phyloP scores from a whole-genome alignment of 2,329 filamentous ascomycete species.

The Aspergillus versicolor region DNA sequence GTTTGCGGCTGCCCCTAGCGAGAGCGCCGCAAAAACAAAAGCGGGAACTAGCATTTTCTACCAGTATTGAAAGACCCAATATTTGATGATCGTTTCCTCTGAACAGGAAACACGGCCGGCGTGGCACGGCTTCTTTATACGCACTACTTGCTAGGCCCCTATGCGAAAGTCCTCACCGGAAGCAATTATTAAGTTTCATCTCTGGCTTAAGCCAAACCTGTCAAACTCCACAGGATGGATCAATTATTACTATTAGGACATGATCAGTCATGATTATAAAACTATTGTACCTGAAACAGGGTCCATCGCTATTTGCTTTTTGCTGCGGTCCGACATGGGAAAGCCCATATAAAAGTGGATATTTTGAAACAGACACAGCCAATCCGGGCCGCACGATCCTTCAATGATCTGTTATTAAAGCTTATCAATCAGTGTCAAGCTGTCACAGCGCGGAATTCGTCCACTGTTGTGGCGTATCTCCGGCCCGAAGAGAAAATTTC shows the following conservation, averaged over 20 bases:
- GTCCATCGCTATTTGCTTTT: not conserved
- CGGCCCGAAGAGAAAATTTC: not conserved
- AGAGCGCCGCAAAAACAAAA: slow-evolving; percentile 15
- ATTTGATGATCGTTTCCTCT: not conserved
- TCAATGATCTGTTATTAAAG: not conserved
- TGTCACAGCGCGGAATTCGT: not conserved
- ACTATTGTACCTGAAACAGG: not conserved
- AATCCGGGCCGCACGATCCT: not conserved
- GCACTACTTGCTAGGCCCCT: too few relatives aligned
- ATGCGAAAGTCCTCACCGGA: not conserved
- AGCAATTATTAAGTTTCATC: not conserved
- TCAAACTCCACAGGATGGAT: not conserved
- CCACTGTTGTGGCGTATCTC: not conserved
- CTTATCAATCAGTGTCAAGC: not conserved
- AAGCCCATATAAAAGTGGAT: not conserved
- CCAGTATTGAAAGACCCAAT: not conserved
- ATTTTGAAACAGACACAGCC: not conserved
- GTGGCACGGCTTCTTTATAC: not conserved
- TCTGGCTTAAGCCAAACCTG: not conserved
- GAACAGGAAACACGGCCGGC: not conserved
- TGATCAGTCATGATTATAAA: not conserved
- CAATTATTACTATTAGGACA: not conserved
- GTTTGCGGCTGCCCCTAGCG: slow-evolving; percentile 6
- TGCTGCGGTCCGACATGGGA: not conserved
- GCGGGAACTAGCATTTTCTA: not conserved